phyloP scores from a whole-genome alignment of 2,329 filamentous ascomycete genomes.

The Sporothrix phasma region DNA sequence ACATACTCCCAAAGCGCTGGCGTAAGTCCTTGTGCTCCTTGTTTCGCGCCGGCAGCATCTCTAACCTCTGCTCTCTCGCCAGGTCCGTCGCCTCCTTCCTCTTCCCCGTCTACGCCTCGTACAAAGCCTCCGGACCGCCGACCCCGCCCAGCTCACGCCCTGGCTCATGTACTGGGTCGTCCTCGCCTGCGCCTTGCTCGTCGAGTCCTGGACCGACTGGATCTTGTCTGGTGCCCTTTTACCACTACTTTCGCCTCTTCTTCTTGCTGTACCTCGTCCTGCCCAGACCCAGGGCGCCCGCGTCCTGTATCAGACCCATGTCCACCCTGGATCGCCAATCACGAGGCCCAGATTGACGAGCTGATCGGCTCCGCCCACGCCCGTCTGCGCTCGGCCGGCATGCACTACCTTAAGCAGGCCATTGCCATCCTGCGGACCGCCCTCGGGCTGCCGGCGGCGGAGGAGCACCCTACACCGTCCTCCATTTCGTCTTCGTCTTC shows the following conservation, averaged over 20 bases:
- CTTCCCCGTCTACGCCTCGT: conserved; percentile 92
- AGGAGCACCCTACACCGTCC: conserved; percentile 29
- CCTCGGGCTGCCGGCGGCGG: conserved; percentile 60
- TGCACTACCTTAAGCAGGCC: conserved; percentile 62
- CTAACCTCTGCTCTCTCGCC: conserved; percentile 5
- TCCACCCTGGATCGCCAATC: conserved; percentile 83
- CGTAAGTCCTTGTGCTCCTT: conserved; percentile 8
- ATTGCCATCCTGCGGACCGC: conserved; percentile 65
- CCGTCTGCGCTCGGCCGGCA: conserved; percentile 62
- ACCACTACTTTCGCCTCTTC: conserved; percentile 77
- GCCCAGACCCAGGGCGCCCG: conserved; percentile 96
- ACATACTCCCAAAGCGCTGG: conserved; percentile 18
- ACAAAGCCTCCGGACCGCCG: conserved; percentile 94
- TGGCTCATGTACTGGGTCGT: conserved; percentile 99
- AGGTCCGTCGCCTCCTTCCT: conserved; percentile 83
- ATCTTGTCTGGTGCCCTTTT: conserved; percentile 89
- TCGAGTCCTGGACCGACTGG: conserved; percentile 81
- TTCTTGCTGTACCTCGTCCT: conserved; percentile 91
- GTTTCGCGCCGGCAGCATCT: not conserved
- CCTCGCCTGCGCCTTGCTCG: conserved; percentile 66
- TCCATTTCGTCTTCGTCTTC: conserved; percentile 31
- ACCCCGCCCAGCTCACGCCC: conserved; percentile 81
- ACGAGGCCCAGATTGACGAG: conserved; percentile 82
- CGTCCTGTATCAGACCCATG: conserved; percentile 70
- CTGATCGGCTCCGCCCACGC: conserved; percentile 78